A percentile compares a stretch with the other conserved stretches of the same genome.
Conservation (phyloP, 176 grass and related monocot genomes). For the Sorghum bicolor region DNA sequence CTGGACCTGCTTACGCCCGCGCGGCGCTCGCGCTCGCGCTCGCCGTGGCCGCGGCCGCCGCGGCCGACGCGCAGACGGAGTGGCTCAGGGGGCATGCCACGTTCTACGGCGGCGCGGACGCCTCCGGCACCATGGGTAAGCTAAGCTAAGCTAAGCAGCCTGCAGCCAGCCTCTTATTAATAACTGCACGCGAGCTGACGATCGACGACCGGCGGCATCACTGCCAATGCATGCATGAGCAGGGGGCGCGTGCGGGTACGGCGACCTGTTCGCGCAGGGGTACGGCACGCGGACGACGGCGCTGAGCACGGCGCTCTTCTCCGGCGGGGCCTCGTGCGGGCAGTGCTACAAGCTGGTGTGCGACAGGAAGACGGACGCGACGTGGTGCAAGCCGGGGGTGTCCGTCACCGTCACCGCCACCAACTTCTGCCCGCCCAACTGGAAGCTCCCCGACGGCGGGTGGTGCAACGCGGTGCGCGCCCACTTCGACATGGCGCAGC, state of each 20-base stretch:
- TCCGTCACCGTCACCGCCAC: slow-evolving; percentile 55
- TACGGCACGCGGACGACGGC: slow-evolving; percentile 63
- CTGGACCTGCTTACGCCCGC: not conserved
- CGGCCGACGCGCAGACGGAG: not conserved
- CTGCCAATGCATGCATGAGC: not conserved
- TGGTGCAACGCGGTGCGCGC: slow-evolving; percentile 65
- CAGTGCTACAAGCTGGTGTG: slow-evolving; percentile 70
- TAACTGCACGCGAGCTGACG: not conserved
- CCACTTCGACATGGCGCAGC: slow-evolving; percentile 84
- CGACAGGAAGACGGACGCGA: slow-evolving; percentile 44
- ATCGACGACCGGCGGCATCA: too few relatives aligned
- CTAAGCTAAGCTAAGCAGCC: not conserved
- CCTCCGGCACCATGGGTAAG: slow-evolving; percentile 63
- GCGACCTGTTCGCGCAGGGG: slow-evolving; percentile 50
- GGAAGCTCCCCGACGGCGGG: not conserved
- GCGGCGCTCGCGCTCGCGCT: not conserved
- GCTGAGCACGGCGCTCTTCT: slow-evolving; percentile 77
- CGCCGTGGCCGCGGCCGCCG: not conserved
- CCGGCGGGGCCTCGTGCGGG: slow-evolving; percentile 49
- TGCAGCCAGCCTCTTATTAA: not conserved
- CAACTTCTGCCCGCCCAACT: slow-evolving; percentile 71
- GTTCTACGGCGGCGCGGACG: slow-evolving; percentile 62
- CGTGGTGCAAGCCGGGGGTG: slow-evolving; percentile 42
- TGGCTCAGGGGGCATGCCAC: slow-evolving; percentile 44
- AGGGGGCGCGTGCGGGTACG: slow-evolving; percentile 66